Evolutionary conservation across 2,329 filamentous ascomycete genomes (phyloP).

Genomic region (Didymella exigua): DNA sequence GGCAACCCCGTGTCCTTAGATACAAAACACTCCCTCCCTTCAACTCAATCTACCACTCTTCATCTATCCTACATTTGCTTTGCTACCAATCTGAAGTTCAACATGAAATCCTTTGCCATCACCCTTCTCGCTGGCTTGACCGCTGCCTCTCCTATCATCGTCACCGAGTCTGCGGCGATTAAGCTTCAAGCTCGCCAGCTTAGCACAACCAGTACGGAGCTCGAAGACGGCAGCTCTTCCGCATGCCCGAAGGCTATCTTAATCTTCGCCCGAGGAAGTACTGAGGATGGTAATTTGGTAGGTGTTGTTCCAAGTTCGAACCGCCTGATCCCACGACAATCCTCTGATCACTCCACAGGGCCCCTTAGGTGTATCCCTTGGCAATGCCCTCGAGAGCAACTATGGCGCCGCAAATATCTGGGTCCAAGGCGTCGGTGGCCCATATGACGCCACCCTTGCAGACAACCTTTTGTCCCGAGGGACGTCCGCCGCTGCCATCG

Average conservation of each 20-base stretch:
- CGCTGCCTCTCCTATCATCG: slow-evolving; percentile 17
- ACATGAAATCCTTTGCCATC: slow-evolving; percentile 28
- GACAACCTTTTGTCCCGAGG: slow-evolving; percentile 45
- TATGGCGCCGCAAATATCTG: slow-evolving; percentile 35
- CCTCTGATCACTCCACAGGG: slow-evolving; percentile 19
- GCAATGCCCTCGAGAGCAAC: slow-evolving; percentile 26
- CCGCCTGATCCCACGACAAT: too few species aligned
- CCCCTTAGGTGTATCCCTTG: slow-evolving; percentile 26
- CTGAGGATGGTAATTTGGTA: slow-evolving; percentile 37
- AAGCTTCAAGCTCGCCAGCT: slow-evolving; percentile 23
- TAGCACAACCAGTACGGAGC: slow-evolving; percentile 23
- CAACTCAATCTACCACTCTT: not conserved
- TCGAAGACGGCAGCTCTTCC: slow-evolving; percentile 28
- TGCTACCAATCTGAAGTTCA: not conserved
- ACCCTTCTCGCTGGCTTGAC: slow-evolving; percentile 18
- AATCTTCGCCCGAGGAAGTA: slow-evolving; percentile 36
- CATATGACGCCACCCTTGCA: slow-evolving; percentile 44
- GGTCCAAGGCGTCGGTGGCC: slow-evolving; percentile 43
- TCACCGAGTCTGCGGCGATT: not conserved
- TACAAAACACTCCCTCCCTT: not conserved
- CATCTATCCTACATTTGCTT: not conserved
- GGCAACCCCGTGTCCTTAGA: not conserved
- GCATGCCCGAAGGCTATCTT: slow-evolving; percentile 35
- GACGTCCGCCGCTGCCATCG: slow-evolving; percentile 41
- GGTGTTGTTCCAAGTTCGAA: not conserved